Percentiles rank a stretch among this genome's conserved stretches.
phyloP scores from a whole-genome alignment of 2,329 filamentous ascomycete genomes.

The Cladosporium sp. region DNA sequence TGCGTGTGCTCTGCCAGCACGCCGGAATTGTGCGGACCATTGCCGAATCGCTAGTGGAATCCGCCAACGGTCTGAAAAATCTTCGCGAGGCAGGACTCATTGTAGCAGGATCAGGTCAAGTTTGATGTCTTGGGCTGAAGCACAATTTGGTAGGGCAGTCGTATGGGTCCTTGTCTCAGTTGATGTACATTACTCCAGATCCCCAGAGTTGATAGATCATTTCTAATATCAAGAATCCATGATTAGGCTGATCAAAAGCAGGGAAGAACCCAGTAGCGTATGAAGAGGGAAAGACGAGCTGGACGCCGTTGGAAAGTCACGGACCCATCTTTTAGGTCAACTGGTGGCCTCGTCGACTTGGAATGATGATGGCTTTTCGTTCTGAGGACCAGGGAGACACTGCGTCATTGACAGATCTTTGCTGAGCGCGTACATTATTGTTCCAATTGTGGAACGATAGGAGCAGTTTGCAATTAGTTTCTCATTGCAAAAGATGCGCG shows the following conservation, averaged over 20 bases:
- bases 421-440: no score
- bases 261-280: constrained; percentile 5
- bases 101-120: no score
- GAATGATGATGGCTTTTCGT: background rate
- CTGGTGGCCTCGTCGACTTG: background rate
- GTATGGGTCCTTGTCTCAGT: background rate
- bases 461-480: no score
- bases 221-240: background rate
- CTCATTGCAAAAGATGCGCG: no score
- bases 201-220: background rate
- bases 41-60: background rate
- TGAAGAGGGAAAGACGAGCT: no score
- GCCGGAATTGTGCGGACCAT: no score
- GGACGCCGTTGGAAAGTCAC: no score
- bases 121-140: background rate
- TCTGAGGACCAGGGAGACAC: no score
- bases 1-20: no score
- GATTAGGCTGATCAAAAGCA: background rate
- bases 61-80: background rate
- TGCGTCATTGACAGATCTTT: no score
- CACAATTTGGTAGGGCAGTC: background rate
- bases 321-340: background rate
- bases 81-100: no score
- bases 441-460: no score
- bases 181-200: background rate